Percentiles rank a stretch among this genome's conserved stretches.
Conservation (phyloP, 441 rosid genomes). For the Hura crepitans region DNA sequence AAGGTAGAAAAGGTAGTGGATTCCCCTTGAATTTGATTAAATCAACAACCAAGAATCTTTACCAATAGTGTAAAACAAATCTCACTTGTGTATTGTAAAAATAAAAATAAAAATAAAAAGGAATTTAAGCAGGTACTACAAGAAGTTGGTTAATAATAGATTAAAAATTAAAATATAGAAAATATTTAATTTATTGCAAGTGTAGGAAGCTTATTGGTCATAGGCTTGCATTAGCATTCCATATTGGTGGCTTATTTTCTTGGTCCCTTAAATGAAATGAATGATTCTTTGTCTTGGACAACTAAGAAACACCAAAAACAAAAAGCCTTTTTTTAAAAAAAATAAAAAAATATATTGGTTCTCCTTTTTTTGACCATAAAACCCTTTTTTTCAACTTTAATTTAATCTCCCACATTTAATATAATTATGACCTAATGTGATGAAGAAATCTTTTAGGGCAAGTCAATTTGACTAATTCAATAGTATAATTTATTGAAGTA, state of each 20-base stretch:
- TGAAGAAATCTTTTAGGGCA: background rate
- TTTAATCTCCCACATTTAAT: background rate
- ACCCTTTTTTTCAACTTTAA: background rate
- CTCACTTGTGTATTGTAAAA: background rate
- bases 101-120: background rate
- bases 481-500: background rate
- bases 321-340: background rate
- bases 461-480: constrained; percentile 14
- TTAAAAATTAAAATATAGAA: background rate
- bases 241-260: constrained; percentile 23
- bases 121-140: background rate
- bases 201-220: constrained; percentile 19
- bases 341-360: background rate
- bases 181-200: background rate
- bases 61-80: background rate
- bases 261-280: constrained; percentile 1
- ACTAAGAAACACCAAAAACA: background rate
- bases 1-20: constrained; percentile 18
- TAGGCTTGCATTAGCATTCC: constrained; percentile 18
- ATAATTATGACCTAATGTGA: background rate
- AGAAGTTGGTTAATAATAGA: background rate
- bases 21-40: constrained; percentile 19
- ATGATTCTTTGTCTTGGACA: constrained; percentile 15
- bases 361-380: constrained; percentile 5
- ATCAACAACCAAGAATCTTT: constrained; percentile 25